These are phyloP conservation scores for Candida albicans DNA, from an alignment of 1,139 yeast species.

Conservation along the genomic window DNA sequence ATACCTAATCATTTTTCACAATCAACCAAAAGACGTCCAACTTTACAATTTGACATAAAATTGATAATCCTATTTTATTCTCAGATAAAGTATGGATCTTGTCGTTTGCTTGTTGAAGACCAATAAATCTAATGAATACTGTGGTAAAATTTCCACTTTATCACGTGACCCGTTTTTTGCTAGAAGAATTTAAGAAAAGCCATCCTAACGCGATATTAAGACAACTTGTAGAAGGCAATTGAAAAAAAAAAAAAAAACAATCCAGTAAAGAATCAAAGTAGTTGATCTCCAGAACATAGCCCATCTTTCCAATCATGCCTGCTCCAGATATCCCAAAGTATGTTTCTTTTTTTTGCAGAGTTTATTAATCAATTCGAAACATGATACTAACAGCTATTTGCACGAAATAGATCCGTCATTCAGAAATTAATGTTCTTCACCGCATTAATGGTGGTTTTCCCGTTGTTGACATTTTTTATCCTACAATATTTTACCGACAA, in stretches of 20 bases:
- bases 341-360: slow-evolving; percentile 23
- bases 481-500: slow-evolving; percentile 56
- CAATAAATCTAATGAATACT: too few species aligned
- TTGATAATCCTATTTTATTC: too few species aligned
- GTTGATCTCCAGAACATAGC: not conserved
- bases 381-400: slow-evolving; percentile 15
- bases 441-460: slow-evolving; percentile 81
- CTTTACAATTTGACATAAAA: too few species aligned
- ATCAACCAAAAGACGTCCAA: too few species aligned
- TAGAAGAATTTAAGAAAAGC: not conserved
- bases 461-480: slow-evolving; percentile 70
- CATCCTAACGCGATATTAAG: too few species aligned
- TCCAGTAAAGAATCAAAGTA: not conserved
- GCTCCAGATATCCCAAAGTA: slow-evolving; percentile 64
- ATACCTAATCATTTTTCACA: too few species aligned
- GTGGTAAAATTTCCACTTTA: too few species aligned
- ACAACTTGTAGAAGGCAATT: not conserved
- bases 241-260: not conserved
- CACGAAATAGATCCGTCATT: slow-evolving; percentile 52
- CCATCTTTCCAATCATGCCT: slow-evolving; percentile 7
- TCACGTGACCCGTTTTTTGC: not conserved
- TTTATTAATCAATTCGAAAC: not conserved
- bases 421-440: slow-evolving; percentile 83
- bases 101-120: too few species aligned
- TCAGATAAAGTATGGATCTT: too few species aligned